Percentiles rank a stretch among this genome's conserved stretches.
These are phyloP conservation scores for Pseudogymnoascus sp. DNA, from an alignment of 2,329 filamentous ascomycete genomes.

Conservation along the genomic window DNA sequence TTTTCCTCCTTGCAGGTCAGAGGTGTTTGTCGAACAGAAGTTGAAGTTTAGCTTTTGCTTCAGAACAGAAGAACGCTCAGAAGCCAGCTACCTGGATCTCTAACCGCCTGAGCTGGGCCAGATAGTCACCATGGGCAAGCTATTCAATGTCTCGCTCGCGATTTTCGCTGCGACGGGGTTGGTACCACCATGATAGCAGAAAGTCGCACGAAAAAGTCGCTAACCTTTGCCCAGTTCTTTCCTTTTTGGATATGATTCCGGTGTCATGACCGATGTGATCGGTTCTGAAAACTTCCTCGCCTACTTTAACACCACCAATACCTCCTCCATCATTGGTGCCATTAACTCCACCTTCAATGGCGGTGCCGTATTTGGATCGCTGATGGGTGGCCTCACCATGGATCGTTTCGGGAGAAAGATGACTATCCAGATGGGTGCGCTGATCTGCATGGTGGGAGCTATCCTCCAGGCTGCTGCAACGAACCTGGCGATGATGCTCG, in stretches of 20 bases:
- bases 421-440: slow-evolving; percentile 49
- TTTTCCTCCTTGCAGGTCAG: neutral
- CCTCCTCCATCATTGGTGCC: slow-evolving; percentile 36
- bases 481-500: slow-evolving; percentile 45
- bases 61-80: neutral
- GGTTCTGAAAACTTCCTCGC: slow-evolving; percentile 23
- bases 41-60: neutral
- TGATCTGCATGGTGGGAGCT: slow-evolving; percentile 53
- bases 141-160: slow-evolving; percentile 36
- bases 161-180: slow-evolving; percentile 36
- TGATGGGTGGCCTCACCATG: slow-evolving; percentile 41
- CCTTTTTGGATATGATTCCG: slow-evolving; percentile 32
- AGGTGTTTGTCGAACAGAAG: neutral
- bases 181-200: neutral
- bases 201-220: neutral
- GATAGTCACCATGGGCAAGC: slow-evolving; percentile 31
- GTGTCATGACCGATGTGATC: slow-evolving; percentile 29
- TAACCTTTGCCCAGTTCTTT: slow-evolving; percentile 27
- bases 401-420: slow-evolving; percentile 49
- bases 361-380: slow-evolving; percentile 41
- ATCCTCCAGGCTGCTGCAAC: slow-evolving; percentile 50
- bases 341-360: slow-evolving; percentile 60
- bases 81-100: neutral
- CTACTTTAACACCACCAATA: slow-evolving; percentile 30
- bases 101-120: neutral